These are phyloP conservation scores for Boletus mariae DNA, from an alignment of 1,284 basidiomycete species.

Conservation along the genomic window DNA sequence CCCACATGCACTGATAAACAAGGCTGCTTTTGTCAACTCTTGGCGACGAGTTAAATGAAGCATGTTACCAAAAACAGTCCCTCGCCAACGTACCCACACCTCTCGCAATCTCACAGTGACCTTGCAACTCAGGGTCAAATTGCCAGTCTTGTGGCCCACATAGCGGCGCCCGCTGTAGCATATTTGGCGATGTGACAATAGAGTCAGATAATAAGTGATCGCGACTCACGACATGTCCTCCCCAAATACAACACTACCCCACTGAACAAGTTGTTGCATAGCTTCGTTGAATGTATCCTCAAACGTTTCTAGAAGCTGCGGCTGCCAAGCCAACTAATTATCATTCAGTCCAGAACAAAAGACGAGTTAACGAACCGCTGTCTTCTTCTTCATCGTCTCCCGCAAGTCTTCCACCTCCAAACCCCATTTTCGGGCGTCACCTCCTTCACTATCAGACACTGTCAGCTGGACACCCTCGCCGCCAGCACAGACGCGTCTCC, in stretches of 20 bases:
- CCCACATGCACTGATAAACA: slow-evolving; percentile 34
- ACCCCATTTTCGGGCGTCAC: slow-evolving; percentile 76
- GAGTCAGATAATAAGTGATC: slow-evolving; percentile 22
- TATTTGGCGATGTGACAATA: slow-evolving; percentile 23
- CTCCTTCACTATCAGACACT: slow-evolving; percentile 47
- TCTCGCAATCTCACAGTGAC: slow-evolving; percentile 67
- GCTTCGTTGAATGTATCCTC: slow-evolving; percentile 79
- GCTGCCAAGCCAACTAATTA: slow-evolving; percentile 35
- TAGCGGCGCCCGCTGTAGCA: slow-evolving; percentile 64
- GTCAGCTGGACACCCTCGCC: slow-evolving; percentile 33
- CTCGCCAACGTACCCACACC: slow-evolving; percentile 68
- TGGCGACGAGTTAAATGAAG: slow-evolving; percentile 9
- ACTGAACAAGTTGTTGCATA: slow-evolving; percentile 75
- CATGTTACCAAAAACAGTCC: slow-evolving; percentile 58
- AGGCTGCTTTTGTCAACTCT: slow-evolving; percentile 28
- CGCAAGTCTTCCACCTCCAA: slow-evolving; percentile 54
- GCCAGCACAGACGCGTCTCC: slow-evolving; percentile 66
- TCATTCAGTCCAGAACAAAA: slow-evolving; percentile 13
- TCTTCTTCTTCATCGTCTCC: slow-evolving; percentile 52
- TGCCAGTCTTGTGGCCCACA: slow-evolving; percentile 71
- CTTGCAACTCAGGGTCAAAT: slow-evolving; percentile 70
- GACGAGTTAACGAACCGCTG: slow-evolving; percentile 41
- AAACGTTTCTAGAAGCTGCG: slow-evolving; percentile 51
- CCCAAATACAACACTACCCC: slow-evolving; percentile 75
- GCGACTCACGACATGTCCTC: slow-evolving; percentile 66